Base-by-base conservation (phyloP, 1,284 basidiomycete species). In the Laetiporus sulphureus region DNA sequence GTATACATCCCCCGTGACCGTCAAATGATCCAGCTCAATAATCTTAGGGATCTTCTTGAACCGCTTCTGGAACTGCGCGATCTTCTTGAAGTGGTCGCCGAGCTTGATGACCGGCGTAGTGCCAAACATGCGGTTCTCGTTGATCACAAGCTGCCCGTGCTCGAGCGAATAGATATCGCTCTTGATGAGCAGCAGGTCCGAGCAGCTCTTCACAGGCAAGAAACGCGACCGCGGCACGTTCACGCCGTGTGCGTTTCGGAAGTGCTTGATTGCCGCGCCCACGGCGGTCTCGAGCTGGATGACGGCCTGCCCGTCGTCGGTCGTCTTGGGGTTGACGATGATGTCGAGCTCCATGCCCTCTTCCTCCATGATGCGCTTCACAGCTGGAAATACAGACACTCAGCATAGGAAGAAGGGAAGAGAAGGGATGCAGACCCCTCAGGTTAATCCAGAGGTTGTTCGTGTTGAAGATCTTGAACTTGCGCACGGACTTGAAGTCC, bases 371-470 rank as follows among this genome's bases (percentile, higher is more conserved):
- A 97, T 79, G 46, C 88, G 83, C 80, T 96, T 99, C 65, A 99
- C 79, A 15, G 60, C 60, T 61, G 23, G 19, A 22, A 29, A 23
- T 90, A 83, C 70, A 48, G 50, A 33, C 33, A 31, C 7, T 24
- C 40, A 39, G 12, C 23, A 54, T 16, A 37, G 27, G n/a, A n/a
- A n/a, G n/a, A n/a, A n/a, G n/a, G n/a, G n/a, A n/a, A n/a, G n/a
- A n/a, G n/a, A n/a, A n/a, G n/a, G n/a, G n/a, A n/a, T n/a, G 40
- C 45, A 31, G 8, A 78, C 78, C 84, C 62, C 75, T 79, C 49
- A 99, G 73, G 72, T 98, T 91, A 67, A 97, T 80, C 95, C 94
- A 97, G 58, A 95, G 71, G 72, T 97, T 98, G 80, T 98, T 98
- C 47, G 92, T 95, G 75, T 93, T 94, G 79, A 94, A 93, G 62